Conservation (phyloP, 2,329 filamentous ascomycete species). For the Paecilomyces sp. region DNA sequence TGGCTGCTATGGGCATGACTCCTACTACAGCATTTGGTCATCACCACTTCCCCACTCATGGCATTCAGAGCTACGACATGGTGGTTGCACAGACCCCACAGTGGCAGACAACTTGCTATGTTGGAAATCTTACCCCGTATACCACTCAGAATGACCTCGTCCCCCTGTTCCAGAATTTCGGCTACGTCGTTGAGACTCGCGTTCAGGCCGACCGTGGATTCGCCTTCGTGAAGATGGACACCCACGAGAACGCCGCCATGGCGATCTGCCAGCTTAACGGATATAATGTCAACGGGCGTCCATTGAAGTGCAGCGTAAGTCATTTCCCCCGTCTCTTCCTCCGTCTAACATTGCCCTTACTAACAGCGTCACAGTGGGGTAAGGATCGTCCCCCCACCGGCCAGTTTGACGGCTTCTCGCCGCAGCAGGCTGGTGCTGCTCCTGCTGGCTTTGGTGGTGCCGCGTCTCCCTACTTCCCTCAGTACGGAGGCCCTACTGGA, state of each 20-base stretch:
- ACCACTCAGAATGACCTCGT: slow-evolving; percentile 94
- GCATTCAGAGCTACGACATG: slow-evolving; percentile 96
- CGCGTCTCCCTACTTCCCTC: slow-evolving; percentile 81
- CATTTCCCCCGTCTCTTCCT: slow-evolving; percentile 9
- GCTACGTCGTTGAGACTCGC: slow-evolving; percentile 91
- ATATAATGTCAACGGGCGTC: slow-evolving; percentile 95
- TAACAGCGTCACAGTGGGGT: slow-evolving; percentile 66
- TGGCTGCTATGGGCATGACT: slow-evolving; percentile 97
- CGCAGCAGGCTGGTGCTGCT: slow-evolving; percentile 67
- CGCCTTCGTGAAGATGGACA: slow-evolving; percentile 99
- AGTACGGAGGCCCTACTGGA: slow-evolving; percentile 69
- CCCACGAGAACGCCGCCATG: slow-evolving; percentile 95
- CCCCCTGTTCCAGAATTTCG: slow-evolving; percentile 98
- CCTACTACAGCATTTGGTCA: slow-evolving; percentile 94
- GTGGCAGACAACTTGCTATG: slow-evolving; percentile 98
- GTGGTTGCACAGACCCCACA: slow-evolving; percentile 88
- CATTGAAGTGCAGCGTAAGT: slow-evolving; percentile 97
- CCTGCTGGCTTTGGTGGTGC: slow-evolving; percentile 62
- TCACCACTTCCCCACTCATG: slow-evolving; percentile 96
- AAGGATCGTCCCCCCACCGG: slow-evolving; percentile 92
- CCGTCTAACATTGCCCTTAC: slow-evolving; percentile 18
- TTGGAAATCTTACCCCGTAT: slow-evolving; percentile 95
- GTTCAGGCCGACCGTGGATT: slow-evolving; percentile 98
- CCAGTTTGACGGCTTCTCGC: slow-evolving; percentile 75
- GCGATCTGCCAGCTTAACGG: slow-evolving; percentile 96